Evolutionary conservation across 441 rosid species (phyloP).

Genomic region (Croton laevigatus): DNA sequence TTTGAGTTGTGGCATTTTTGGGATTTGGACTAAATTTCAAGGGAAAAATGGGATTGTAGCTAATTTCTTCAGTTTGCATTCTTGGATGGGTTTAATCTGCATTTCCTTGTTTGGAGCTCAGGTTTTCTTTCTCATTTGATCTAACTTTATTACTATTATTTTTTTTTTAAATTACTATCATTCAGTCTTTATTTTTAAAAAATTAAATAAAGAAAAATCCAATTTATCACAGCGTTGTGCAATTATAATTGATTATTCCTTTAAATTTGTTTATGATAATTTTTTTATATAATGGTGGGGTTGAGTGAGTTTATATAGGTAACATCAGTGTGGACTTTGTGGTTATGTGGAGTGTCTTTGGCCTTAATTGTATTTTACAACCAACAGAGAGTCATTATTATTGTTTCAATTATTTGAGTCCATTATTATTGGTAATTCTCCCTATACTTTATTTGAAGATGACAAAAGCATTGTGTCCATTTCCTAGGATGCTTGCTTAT

Average conservation of each 20-base stretch:
- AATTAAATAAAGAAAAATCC: no score
- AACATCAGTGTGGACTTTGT: not conserved
- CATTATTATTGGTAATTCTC: not conserved
- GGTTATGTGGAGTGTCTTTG: no score
- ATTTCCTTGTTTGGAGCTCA: slow-evolving; percentile 77
- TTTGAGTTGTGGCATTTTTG: slow-evolving; percentile 70
- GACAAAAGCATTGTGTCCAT: not conserved
- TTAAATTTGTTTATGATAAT: no score
- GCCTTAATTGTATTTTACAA: not conserved
- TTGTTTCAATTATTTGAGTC: slow-evolving; percentile 3
- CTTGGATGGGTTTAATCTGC: slow-evolving; percentile 95
- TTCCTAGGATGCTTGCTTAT: not conserved
- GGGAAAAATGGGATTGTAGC: slow-evolving; percentile 56
- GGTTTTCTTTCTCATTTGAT: slow-evolving; percentile 33
- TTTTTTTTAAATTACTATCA: not conserved
- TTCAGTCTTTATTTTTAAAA: not conserved
- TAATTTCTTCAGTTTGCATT: slow-evolving; percentile 85
- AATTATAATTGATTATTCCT: no score
- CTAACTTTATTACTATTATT: not conserved
- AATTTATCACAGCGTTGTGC: no score
- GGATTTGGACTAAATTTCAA: slow-evolving; percentile 85
- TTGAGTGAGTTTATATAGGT: not conserved
- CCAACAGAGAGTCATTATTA: not conserved
- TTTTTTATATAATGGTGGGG: not conserved
- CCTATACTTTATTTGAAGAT: not conserved